Evolutionary conservation across 2,329 filamentous ascomycete species (phyloP), one percentile per base, ranked within the genome.

Genomic region (Apiospora phragmitis): DNA sequence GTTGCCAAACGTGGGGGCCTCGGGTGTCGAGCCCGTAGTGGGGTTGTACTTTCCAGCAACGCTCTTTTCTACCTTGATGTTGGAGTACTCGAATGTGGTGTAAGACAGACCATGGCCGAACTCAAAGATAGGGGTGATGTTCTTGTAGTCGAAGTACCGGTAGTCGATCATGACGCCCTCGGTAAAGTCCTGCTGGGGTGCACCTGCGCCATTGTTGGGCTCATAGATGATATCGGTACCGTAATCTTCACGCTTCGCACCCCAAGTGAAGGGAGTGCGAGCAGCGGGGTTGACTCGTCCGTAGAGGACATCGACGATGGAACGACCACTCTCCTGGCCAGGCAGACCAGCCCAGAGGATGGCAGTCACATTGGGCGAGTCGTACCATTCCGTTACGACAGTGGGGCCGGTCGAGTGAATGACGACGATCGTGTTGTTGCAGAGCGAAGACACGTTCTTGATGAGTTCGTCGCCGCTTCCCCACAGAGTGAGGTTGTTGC

Each of bases 401-500:
- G 97, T 93, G 0, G 95, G 90, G 0, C 94, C 94, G 4, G 91
- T 89, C 1, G 93, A 94, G 84, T 98, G 95, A 71, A 98, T 92
- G 70, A 98, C 90, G 21, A 98, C 93, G 71, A 98, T 92, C 16
- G 94, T 97, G 86, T 98, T 97, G 83, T 92, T 90, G 85, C 92
- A 95, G 72, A 90, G 79, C 9, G 90, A 86, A 0, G 94, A 91
- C 14, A 97, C 93, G 66, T 92, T 94, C 81, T 92, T 88, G 82
- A 98, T 93, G 70, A 98, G 83, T 0, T 88, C 86, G 69, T 98
- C 94, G 51, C 94, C 95, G 71, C 91, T 88, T 72, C 91, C 87
- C 95, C 95, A 98, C 0, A 97, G 85, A 0, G 94, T 97, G 47
- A 99, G 86, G 82, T 99, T 98, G 77, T 95, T 94, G 69, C 96